Base-by-base conservation (phyloP, 208 protist species). In the Acanthamoeba rhysodes region DNA sequence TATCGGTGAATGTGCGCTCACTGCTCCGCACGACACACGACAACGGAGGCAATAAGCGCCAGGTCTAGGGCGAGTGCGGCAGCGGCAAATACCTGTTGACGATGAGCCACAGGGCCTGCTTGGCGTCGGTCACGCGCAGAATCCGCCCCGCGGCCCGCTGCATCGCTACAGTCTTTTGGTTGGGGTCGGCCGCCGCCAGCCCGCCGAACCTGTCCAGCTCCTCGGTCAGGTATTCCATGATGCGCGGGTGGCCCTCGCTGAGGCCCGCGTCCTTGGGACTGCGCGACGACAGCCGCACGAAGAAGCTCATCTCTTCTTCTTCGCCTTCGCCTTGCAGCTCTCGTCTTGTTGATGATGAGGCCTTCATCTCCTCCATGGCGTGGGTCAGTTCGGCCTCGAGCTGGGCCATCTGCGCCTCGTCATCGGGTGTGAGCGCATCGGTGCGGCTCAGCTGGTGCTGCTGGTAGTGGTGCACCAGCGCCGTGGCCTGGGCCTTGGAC, bases 241-340 rank as follows among this genome's bases (percentile, higher is more conserved):
- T 92, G 29, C 14, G 55, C 41, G 85, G 85, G 45, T 92, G 85
- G 34, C 64, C 85, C 20, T 59, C 90, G 37, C 14, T 22, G 22
- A 94, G 90, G n/a, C 90, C 90, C 24, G 55, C 90, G 48, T 94
- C 90, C 37, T 94, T 94, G 16, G 90, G 90, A 94, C 90, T 94
- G 93, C 90, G 34, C 16, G 90, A 94, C 29, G 90, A 94, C 14
- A 94, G 70, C 18, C 90, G 64, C 24, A 94, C 90, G 48, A 94
- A 94, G 68, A 70, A 94, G 24, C 90, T 66, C 16, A 27, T 34
- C 10, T 2, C 32, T 20, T 70, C 68, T 50, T 78, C 59, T 12
- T 18, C 14, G 22, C 18, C 80, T 57, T 88, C 50, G 9, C 27
- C 80, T 57, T 88, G 80, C 45, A 24, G 37, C 48, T 85, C 32